These are phyloP conservation scores for Microascus cirrosus DNA, from an alignment of 2,329 filamentous ascomycete genomes.

Conservation along the genomic window DNA sequence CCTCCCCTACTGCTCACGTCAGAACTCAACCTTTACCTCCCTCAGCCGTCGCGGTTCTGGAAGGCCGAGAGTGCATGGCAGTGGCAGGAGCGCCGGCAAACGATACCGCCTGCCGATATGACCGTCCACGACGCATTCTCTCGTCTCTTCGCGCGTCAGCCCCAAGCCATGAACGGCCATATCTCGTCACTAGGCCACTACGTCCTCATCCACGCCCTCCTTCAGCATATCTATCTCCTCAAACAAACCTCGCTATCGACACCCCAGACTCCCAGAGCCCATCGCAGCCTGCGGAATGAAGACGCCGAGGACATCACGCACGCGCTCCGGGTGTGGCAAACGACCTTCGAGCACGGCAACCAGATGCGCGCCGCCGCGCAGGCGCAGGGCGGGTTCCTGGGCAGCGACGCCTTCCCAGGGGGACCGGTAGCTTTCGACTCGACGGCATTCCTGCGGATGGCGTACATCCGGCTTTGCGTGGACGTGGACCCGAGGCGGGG, in stretches of 20 bases:
- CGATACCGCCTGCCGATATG: conserved; percentile 37
- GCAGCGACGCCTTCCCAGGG: conserved; percentile 37
- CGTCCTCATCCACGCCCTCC: conserved; percentile 58
- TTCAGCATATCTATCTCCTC: conserved; percentile 61
- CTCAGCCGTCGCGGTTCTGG: conserved; percentile 45
- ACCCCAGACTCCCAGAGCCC: conserved; percentile 34
- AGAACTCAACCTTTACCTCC: conserved; percentile 44
- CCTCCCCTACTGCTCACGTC: conserved; percentile 46
- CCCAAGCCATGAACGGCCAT: conserved; percentile 33
- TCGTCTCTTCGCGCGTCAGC: conserved; percentile 39
- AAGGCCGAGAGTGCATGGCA: conserved; percentile 45
- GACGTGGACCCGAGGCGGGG: conserved; percentile 48
- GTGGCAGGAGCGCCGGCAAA: conserved; percentile 46
- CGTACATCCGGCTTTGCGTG: conserved; percentile 55
- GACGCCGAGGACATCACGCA: conserved; percentile 46
- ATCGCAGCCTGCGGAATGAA: conserved; percentile 38
- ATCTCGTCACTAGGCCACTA: conserved; percentile 57
- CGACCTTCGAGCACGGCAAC: conserved; percentile 44
- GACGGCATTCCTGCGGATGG: conserved; percentile 46
- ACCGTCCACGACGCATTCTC: conserved; percentile 46
- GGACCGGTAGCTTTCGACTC: conserved; percentile 58
- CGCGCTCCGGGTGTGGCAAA: conserved; percentile 46
- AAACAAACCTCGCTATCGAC: conserved; percentile 49
- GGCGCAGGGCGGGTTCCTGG: conserved; percentile 10
- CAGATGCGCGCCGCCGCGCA: conserved; percentile 35